Evolutionary conservation across 495 filamentous ascomycete species (phyloP).

Genomic region (Daldinia bambusicola): DNA sequence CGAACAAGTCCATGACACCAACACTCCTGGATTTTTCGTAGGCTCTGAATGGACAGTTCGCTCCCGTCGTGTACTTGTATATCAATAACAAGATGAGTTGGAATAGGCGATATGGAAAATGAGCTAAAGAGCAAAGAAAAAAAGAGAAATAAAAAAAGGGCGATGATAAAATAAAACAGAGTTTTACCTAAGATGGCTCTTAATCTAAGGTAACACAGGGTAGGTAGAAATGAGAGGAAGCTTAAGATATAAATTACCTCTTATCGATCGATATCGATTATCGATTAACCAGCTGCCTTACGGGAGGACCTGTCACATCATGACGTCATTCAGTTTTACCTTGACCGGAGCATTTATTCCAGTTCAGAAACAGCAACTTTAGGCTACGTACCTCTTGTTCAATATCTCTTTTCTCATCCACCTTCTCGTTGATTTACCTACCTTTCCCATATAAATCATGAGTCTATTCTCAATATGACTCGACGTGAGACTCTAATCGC

Average conservation of each 20-base stretch:
- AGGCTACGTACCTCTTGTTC: constrained; percentile 5
- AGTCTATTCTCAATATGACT: constrained; percentile 33
- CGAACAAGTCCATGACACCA: background rate
- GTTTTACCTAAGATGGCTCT: no score
- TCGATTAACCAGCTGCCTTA: background rate
- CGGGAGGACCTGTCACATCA: background rate
- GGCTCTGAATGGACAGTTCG: background rate
- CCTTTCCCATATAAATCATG: background rate
- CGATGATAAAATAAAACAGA: no score
- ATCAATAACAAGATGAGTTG: background rate
- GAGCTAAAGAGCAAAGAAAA: background rate
- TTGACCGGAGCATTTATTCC: constrained; percentile 32
- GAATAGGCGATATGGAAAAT: background rate
- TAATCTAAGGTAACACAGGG: no score
- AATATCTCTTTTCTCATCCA: background rate
- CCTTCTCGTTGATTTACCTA: background rate
- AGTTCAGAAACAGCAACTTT: background rate
- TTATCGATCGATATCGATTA: no score
- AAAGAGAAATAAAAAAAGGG: no score
- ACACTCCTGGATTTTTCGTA: background rate
- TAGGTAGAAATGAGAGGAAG: background rate
- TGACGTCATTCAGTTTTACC: constrained; percentile 26
- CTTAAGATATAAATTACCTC: background rate
- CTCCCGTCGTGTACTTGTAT: background rate
- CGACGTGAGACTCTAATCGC: constrained; percentile 46